phyloP scores from a whole-genome alignment of 345 rosid genomes.

The Brassica cretica region DNA sequence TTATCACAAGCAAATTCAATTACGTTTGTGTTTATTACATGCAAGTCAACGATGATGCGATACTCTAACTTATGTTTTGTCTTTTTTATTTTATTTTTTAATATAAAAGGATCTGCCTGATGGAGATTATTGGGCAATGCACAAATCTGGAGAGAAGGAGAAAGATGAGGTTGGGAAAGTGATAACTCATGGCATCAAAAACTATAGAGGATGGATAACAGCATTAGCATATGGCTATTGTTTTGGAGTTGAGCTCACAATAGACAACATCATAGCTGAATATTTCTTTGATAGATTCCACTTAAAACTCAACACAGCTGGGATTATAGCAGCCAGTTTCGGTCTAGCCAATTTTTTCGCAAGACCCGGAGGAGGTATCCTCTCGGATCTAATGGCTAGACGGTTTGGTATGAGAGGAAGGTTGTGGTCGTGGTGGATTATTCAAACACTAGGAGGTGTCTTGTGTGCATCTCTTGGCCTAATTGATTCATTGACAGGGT shows the following conservation, averaged over 20 bases:
- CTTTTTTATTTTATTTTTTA: not conserved
- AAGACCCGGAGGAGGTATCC: constrained; percentile 72
- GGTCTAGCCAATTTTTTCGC: constrained; percentile 80
- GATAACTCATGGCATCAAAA: constrained; percentile 49
- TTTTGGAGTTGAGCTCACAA: constrained; percentile 82
- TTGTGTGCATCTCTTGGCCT: constrained; percentile 60
- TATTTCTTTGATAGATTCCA: constrained; percentile 84
- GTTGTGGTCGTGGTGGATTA: constrained; percentile 77
- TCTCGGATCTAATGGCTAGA: constrained; percentile 61
- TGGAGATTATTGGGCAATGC: constrained; percentile 58
- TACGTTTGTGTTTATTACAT: not conserved
- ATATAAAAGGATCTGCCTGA: constrained; percentile 57
- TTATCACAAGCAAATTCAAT: not conserved
- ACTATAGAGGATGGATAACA: constrained; percentile 90
- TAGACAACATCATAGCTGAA: constrained; percentile 83
- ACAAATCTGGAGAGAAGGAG: constrained; percentile 65
- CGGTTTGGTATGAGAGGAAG: constrained; percentile 90
- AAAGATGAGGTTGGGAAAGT: constrained; percentile 59
- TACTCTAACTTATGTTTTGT: not conserved
- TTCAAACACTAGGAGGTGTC: constrained; percentile 74
- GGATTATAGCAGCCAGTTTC: constrained; percentile 83
- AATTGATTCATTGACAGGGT: constrained; percentile 48
- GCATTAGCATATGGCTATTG: constrained; percentile 90
- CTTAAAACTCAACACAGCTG: constrained; percentile 74
- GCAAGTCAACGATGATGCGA: not conserved